Base-by-base conservation (phyloP, 495 filamentous ascomycete genomes). In the Lasiosphaeris hirsuta region DNA sequence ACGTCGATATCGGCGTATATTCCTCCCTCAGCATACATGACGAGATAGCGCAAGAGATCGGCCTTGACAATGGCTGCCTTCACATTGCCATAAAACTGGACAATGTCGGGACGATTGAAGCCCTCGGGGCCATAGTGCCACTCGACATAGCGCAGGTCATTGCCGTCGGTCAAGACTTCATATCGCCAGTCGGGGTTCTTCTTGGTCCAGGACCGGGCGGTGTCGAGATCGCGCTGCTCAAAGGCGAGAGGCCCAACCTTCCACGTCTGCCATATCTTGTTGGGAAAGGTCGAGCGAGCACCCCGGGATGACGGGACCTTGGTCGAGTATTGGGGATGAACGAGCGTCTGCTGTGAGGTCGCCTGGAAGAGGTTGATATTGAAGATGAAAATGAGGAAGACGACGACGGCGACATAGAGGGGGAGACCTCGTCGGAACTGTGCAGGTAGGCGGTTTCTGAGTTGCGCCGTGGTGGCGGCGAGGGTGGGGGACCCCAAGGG, bases 251-350 rank as follows among this genome's bases (percentile, higher is more conserved):
- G 77, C 62, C 81, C 75, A 34, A 83, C 77, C 65, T 86, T 86
- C 85, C 85, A 87, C 9, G 82, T 81, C 67, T 87, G 85, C 85
- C 85, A 87, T 57, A 87, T 84, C 64, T 72, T 72, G 17, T 53
- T 58, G 43, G 70, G 70, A 39, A 72, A 72, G 17, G 60, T 66
- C 52, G 14, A 37, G 45, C 64, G 68, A 37, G 45, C 48, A n/a
- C 43, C 51, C 37, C 57, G 53, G 38, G 57, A 58, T 15, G 35
- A 35, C 15, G 34, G 9, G 52, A 23, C 10, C 35, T 33, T 23
- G 47, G 37, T 59, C 34, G 46, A 7, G 7, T 18, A 49, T 11
- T 23, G 40, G 40, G 18, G 44, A 46, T n/a, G 53, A 46, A 38
- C 33, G 51, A 47, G 56, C 51, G 44, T 49, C 42, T 51, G 39